Evolutionary conservation across 352 stramenopile genomes (phyloP).

Genomic region (Phytophthora ohioensis): DNA sequence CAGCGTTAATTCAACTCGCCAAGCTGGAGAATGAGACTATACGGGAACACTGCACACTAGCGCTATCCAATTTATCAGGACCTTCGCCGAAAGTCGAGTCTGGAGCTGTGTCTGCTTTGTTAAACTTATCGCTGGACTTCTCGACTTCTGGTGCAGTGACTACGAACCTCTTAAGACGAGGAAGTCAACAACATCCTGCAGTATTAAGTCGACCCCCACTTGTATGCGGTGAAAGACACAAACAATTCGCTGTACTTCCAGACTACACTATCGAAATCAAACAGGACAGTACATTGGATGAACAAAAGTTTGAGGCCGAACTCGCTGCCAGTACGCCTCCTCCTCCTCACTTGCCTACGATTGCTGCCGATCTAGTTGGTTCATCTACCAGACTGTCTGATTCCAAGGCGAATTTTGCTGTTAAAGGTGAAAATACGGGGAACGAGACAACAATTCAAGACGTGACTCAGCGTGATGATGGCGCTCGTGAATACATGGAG

Average conservation of each 20-base stretch:
- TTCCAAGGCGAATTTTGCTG: background rate
- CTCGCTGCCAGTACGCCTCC: constrained; percentile 61
- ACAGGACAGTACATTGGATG: constrained; percentile 16
- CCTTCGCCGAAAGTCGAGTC: constrained; percentile 77
- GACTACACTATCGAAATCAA: constrained; percentile 38
- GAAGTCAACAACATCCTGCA: constrained; percentile 20
- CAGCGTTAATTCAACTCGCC: constrained; percentile 69
- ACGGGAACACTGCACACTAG: constrained; percentile 73
- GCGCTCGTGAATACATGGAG: constrained; percentile 18
- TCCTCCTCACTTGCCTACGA: constrained; percentile 54
- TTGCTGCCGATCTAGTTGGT: constrained; percentile 46
- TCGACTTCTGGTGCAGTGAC: background rate
- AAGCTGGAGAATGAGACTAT: constrained; percentile 69
- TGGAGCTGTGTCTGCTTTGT: constrained; percentile 64
- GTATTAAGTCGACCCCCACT: constrained; percentile 50
- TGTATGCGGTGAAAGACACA: constrained; percentile 57
- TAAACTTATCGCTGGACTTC: constrained; percentile 57
- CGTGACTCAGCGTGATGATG: constrained; percentile 14
- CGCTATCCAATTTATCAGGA: constrained; percentile 75
- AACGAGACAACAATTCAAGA: background rate
- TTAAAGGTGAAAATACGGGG: constrained; percentile 19
- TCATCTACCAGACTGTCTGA: constrained; percentile 5
- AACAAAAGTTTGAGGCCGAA: constrained; percentile 64
- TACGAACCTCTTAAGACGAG: constrained; percentile 6
- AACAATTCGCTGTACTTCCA: constrained; percentile 50